These are phyloP conservation scores for Serendipita indica DNA, from an alignment of 768 basidiomycete species.

Conservation along the genomic window DNA sequence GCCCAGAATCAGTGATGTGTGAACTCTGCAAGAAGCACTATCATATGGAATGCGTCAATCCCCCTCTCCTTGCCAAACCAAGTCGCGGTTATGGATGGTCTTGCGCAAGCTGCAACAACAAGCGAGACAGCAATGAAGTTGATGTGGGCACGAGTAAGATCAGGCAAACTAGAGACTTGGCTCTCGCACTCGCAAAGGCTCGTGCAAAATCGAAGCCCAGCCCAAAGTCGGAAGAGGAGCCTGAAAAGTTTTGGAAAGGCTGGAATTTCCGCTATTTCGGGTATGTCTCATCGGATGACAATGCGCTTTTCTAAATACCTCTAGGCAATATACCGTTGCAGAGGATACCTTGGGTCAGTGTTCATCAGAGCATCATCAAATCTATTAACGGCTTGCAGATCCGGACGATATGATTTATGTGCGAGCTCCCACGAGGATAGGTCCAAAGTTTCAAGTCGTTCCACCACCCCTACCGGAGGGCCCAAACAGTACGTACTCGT, in stretches of 20 bases:
- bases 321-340: conserved; percentile 75
- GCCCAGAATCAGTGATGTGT: conserved; percentile 75
- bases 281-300: conserved; percentile 31
- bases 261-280: conserved; percentile 97
- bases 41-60: conserved; percentile 89
- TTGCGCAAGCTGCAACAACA: conserved; percentile 77
- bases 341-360: conserved; percentile 75
- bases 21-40: conserved; percentile 86
- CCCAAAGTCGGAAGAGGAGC: conserved; percentile 64
- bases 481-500: conserved; percentile 15
- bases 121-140: conserved; percentile 69
- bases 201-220: conserved; percentile 55
- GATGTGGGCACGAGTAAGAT: conserved; percentile 42
- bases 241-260: conserved; percentile 72
- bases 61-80: conserved; percentile 79
- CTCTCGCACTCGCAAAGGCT: conserved; percentile 31
- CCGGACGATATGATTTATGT: conserved; percentile 95
- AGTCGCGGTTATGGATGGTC: conserved; percentile 97
- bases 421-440: conserved; percentile 79
- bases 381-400: conserved; percentile 36
- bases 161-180: conserved; percentile 34
- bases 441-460: conserved; percentile 67
- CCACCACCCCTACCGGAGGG: conserved; percentile 30
- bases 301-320: background rate
- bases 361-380: conserved; percentile 11